Evolutionary conservation across 2,329 filamentous ascomycete species (phyloP), one percentile per base, ranked within the genome.

Genomic region (Penicillium expansum): DNA sequence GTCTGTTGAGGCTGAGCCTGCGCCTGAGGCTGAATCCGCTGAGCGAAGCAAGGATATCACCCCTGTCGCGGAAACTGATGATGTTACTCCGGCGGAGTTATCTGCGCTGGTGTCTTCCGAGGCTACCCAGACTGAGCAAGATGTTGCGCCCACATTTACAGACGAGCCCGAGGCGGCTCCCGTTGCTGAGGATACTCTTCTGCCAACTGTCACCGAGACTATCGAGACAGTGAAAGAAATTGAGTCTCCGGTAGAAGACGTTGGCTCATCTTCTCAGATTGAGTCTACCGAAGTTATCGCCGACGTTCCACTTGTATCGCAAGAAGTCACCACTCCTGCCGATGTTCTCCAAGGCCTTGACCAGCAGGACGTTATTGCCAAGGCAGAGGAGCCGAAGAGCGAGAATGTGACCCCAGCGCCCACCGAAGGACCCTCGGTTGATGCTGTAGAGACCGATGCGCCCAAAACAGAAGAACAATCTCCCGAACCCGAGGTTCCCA

Each of bases 401-500:
- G 56, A 54, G 5, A 44, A 58, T 7, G 1, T 33, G 35, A 27
- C 8, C 2, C 14, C 16, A 30, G 14, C 27, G 10, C 4, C 55
- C 33, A n/a, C 37, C 16, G 44, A 44, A 11, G 48, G 52, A 11
- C 4, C 52, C 20, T 29, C 38, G 8, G 18, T 20, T 16, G 41
- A 41, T 5, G 14, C 39, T 13, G 13, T 48, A 29, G 48, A 59
- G 14, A 10, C 35, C 13, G 54, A 61, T 6, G 20, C 30, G 8
- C 27, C 52, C 6, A 30, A 44, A 4, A 44, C 52, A 18, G 39
- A 47, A 9, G 52, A 56, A 37, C 9, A 55, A 33, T 33, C 32
- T 14, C 47, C 48, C 5, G 57, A 57, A 18, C 16, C 49, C 0
- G 62, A 62, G 27, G 48, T 56, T 9, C 52, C 53, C 3, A 56